phyloP scores from a whole-genome alignment of 202 grass and related monocot species.

The Schoenoplectus triqueter region DNA sequence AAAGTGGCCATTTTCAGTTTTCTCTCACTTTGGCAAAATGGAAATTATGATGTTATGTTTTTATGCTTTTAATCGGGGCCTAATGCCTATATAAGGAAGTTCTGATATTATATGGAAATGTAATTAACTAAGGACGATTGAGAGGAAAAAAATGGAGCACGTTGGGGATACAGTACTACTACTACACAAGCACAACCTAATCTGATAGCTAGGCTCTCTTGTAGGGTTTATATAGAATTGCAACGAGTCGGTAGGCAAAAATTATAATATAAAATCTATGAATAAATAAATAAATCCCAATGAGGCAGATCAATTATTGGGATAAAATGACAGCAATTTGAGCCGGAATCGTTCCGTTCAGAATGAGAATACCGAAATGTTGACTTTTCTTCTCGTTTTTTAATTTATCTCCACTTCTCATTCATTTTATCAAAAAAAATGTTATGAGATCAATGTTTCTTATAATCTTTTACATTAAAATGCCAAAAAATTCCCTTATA shows the following conservation, averaged over 20 bases:
- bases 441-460: too few species aligned
- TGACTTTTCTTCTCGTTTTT: too few species aligned
- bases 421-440: too few species aligned
- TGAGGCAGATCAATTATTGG: neutral
- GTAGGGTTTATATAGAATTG: conserved; percentile 27
- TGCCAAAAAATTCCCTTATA: too few species aligned
- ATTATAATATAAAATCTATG: too few species aligned
- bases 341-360: too few species aligned
- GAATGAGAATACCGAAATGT: too few species aligned
- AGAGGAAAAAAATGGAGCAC: neutral
- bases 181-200: conserved; percentile 5
- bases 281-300: neutral
- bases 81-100: neutral
- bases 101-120: neutral
- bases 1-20: conserved; percentile 14
- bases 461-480: too few species aligned
- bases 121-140: neutral
- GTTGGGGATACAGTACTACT: neutral
- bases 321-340: neutral
- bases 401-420: too few species aligned
- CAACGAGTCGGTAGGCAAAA: neutral
- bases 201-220: neutral
- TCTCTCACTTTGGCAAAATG: neutral
- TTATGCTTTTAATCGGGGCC: neutral
- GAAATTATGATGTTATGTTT: neutral